These are phyloP conservation scores for Endotrypanum monterogeii DNA, from an alignment of 208 protist genomes.

Conservation along the genomic window DNA sequence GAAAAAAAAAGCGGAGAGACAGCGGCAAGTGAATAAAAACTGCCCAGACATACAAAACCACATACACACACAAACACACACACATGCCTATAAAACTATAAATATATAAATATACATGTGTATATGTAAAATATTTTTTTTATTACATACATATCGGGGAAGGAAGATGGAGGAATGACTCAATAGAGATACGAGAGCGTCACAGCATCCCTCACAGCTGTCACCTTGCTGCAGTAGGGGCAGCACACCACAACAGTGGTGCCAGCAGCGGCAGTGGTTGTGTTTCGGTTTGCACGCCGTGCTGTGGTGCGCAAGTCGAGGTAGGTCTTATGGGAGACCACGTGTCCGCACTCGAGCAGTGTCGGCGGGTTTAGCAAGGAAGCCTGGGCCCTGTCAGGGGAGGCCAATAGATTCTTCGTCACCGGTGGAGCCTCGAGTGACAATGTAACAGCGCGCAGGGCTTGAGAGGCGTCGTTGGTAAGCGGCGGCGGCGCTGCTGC, in stretches of 20 bases:
- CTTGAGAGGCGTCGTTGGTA: conserved; percentile 3
- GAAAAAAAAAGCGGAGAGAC: no score
- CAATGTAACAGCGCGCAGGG: conserved; percentile 9
- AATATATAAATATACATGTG: no score
- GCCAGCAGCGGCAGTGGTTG: not conserved
- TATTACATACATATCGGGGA: not conserved
- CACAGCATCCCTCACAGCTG: conserved; percentile 33
- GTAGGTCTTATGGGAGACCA: conserved; percentile 67
- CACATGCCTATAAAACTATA: not conserved
- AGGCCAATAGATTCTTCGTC: conserved; percentile 41
- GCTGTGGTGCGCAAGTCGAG: conserved; percentile 33
- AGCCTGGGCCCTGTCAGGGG: conserved; percentile 8
- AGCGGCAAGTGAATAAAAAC: no score
- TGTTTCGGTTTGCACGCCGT: conserved; percentile 20
- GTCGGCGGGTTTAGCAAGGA: conserved; percentile 58
- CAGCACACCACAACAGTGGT: conserved; percentile 44
- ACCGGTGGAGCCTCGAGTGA: conserved; percentile 8
- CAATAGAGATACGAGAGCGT: conserved; percentile 67
- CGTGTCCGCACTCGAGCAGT: conserved; percentile 75
- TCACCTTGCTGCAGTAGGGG: conserved; percentile 69
- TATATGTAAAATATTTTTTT: no score
- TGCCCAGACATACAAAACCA: no score
- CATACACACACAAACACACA: no score
- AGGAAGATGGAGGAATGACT: conserved; percentile 8
- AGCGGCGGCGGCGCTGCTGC: not conserved